Evolutionary conservation across 108 stramenopile species (phyloP), one percentile per base, ranked within the genome.

Genomic region (Thalassiosira profunda): DNA sequence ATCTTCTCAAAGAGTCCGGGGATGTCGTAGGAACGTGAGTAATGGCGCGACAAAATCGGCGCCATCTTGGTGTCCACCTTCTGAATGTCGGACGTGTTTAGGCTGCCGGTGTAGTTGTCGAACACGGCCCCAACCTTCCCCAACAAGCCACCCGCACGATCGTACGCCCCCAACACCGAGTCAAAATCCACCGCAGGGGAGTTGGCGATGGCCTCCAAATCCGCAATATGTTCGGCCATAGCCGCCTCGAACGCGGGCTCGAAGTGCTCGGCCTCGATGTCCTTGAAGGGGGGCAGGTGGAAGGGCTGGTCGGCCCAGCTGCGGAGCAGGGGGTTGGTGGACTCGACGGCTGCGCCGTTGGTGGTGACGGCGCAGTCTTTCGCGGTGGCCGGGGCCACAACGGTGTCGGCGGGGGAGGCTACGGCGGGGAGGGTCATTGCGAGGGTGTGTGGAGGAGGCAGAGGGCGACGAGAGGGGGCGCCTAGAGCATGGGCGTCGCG

Each of bases 241-340:
- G 67, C 88, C 3, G 55, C 59, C n/a, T 76, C 71, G 12, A 86
- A 64, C 1, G 88, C 88, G 1, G 80, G 74, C 56, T 58, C n/a
- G 67, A 74, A 89, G 36, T 89, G 83, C 2, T 67, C 10, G 1
- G 78, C 53, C 36, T 73, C 30, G 43, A 89, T 84, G 43, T 72
- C 35, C 11, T 53, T 67, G 65, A 89, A 86, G 6, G 88, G 88
- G 37, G 88, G 85, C 9, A 89, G 52, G 18, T 64, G 38, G 51
- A 89, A 86, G 3, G 88, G 85, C 61, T 89, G 81, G 11, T 65
- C 36, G 23, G 72, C 48, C 88, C 88, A 89, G 5, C 72, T 55
- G 29, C 52, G 38, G 18, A 89, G 59, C 34, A 89, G 68, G 2
- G 88, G 88, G 58, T 89, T 89, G 69, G 8, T 29, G 24, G 51